Conservation (phyloP, 139 green algal species). For the Nannochloris sp. region DNA sequence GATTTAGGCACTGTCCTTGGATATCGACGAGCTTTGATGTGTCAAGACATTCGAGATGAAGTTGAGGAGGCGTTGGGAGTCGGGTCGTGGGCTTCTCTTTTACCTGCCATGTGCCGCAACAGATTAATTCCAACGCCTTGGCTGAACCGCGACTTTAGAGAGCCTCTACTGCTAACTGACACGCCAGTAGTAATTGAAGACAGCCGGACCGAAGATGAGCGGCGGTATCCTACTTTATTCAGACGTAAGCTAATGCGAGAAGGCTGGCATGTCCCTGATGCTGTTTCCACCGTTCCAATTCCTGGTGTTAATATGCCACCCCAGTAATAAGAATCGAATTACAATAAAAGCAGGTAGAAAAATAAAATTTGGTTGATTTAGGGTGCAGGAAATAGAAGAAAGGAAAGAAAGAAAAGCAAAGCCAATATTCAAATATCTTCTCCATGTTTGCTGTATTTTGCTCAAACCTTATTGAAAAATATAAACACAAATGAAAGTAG, state of each 20-base stretch:
- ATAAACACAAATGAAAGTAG: neutral
- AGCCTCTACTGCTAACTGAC: constrained; percentile 54
- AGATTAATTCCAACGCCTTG: constrained; percentile 53
- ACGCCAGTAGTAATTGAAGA: constrained; percentile 41
- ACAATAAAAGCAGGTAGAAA: neutral
- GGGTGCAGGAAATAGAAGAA: neutral
- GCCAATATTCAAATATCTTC: too few relatives aligned
- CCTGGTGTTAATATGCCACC: constrained; percentile 17
- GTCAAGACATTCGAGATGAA: constrained; percentile 40
- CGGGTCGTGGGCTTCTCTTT: constrained; percentile 5
- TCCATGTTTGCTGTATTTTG: too few relatives aligned
- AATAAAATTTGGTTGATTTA: neutral
- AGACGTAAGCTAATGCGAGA: constrained; percentile 28
- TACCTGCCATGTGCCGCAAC: constrained; percentile 35
- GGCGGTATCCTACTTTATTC: constrained; percentile 58
- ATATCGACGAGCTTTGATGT: constrained; percentile 40
- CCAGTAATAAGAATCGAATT: neutral
- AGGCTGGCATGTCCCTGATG: constrained; percentile 28
- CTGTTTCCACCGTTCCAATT: constrained; percentile 36
- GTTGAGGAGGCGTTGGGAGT: constrained; percentile 32
- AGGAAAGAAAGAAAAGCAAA: neutral
- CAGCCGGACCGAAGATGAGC: constrained; percentile 50
- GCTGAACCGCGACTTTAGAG: constrained; percentile 65
- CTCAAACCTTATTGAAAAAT: neutral
- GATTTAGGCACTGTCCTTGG: constrained; percentile 51